Evolutionary conservation across 805 yeast species (phyloP), one percentile per base, ranked within the genome.

Genomic region (Saturnispora hagleri): DNA sequence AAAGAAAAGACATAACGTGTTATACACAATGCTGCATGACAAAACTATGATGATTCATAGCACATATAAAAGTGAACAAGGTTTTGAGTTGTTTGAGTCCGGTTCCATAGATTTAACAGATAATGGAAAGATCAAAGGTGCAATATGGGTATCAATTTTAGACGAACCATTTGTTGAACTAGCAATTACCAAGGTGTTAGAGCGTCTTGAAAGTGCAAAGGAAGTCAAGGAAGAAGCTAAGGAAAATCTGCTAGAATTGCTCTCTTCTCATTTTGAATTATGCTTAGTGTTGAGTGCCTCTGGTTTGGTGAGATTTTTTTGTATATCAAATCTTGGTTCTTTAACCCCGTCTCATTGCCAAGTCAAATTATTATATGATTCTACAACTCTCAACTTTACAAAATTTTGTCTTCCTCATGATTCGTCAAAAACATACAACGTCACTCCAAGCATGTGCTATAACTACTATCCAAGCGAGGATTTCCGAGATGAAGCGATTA

Each of bases 11-110:
- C 73, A 74, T 17, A 77, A 81, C 52, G 72, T 78, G 1, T 67
- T 89, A 5, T 89, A 83, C 62, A 80, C 96, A 0, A 58, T 82
- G n/a, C 70, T 84, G 28, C 68, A 74, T 17, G 89, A 85, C 58
- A 68, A 74, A 6, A 71, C 73, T 10, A 60, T 90, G 43, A 71
- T 89, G 28, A 75, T 85, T 0, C 89, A 90, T 87, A 76, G 85
- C 0, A 76, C 84, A 18, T 80, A 75, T 63, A 85, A 81, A 55
- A 67, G 73, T 50, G 82, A 77, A 38, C 76, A 75, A n/a, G 81
- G 77, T 40, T 77, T 75, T 51, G 75, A 75, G 44, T 73, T 82
- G 20, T 80, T 73, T 54, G 69, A 72, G 45, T 81, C 87, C 80
- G 84, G 83, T 1, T 67, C 75, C 4, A 55, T 71, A 36, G 70